Evolutionary conservation across 805 yeast genomes (phyloP).

Genomic region (Zygotorulaspora florentina): DNA sequence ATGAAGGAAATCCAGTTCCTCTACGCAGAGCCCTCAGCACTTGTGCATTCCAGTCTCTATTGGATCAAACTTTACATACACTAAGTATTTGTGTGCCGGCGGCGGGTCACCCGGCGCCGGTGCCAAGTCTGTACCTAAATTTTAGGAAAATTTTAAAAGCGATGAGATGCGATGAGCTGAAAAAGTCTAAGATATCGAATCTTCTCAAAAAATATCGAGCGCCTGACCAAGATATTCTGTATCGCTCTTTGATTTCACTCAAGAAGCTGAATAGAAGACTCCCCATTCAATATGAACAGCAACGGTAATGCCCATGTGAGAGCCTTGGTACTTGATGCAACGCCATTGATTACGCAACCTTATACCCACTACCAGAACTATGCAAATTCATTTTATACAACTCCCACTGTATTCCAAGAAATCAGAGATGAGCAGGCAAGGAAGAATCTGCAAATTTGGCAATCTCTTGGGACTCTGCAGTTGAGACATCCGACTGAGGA

Average conservation of each 20-base stretch:
- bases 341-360: slow-evolving; percentile 86
- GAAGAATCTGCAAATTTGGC: slow-evolving; percentile 76
- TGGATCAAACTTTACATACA: too few relatives aligned
- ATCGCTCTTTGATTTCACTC: too few relatives aligned
- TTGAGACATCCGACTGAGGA: slow-evolving; percentile 73
- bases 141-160: slow-evolving; percentile 1
- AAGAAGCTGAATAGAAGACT: not conserved
- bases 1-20: too few relatives aligned
- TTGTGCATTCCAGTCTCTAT: too few relatives aligned
- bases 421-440: slow-evolving; percentile 83
- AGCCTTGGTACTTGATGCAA: slow-evolving; percentile 83
- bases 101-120: too few relatives aligned
- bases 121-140: too few relatives aligned
- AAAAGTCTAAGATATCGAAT: slow-evolving; percentile 2
- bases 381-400: slow-evolving; percentile 74
- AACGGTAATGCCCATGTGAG: slow-evolving; percentile 38
- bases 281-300: slow-evolving; percentile 2
- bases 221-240: too few relatives aligned
- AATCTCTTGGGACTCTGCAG: slow-evolving; percentile 48
- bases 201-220: not conserved
- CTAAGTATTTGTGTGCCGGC: too few relatives aligned
- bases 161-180: slow-evolving; percentile 21
- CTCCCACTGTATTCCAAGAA: slow-evolving; percentile 88
- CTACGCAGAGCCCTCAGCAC: too few relatives aligned
- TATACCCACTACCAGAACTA: slow-evolving; percentile 65